A percentile compares a stretch with the other conserved stretches of the same genome.
These are phyloP conservation scores for Areca catechu DNA, from an alignment of 176 grass and related monocot species.

Conservation along the genomic window DNA sequence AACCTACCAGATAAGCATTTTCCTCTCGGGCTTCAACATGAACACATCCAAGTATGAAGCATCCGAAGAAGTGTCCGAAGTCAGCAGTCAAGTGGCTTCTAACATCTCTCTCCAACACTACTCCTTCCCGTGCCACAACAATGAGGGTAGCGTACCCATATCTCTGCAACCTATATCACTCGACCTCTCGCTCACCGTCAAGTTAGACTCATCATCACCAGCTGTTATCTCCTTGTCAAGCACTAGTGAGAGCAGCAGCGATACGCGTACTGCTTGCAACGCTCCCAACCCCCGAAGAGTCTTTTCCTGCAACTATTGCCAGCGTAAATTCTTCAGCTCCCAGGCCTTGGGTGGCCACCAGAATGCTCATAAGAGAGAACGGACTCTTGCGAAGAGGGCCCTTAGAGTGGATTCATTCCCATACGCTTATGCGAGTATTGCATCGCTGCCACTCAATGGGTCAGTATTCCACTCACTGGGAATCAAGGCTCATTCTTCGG, in stretches of 20 bases:
- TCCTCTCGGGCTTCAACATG: conserved; percentile 1
- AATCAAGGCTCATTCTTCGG: conserved; percentile 57
- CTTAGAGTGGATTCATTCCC: conserved; percentile 29
- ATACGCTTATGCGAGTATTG: conserved; percentile 40
- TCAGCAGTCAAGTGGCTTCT: conserved; percentile 24
- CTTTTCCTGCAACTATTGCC: conserved; percentile 38
- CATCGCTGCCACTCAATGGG: conserved; percentile 61
- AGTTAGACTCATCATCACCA: neutral
- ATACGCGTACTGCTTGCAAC: conserved; percentile 8
- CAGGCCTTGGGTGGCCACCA: conserved; percentile 39
- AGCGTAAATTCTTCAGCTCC: conserved; percentile 40
- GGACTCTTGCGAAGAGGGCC: conserved; percentile 27
- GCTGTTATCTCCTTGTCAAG: conserved; percentile 1
- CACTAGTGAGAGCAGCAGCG: conserved; percentile 25
- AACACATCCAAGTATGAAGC: conserved; percentile 21
- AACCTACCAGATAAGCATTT: neutral
- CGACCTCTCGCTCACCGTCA: conserved; percentile 8
- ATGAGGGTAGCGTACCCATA: neutral
- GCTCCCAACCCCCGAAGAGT: conserved; percentile 18
- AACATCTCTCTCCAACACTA: conserved; percentile 20
- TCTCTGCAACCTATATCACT: neutral
- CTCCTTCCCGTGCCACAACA: neutral
- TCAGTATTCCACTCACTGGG: conserved; percentile 43
- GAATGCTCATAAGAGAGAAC: conserved; percentile 38
- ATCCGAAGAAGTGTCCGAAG: conserved; percentile 21